Percentiles rank a stretch among this genome's conserved stretches.
Evolutionary conservation across 176 grass and related monocot genomes (phyloP).

Genomic region (Musa troglodytarum): DNA sequence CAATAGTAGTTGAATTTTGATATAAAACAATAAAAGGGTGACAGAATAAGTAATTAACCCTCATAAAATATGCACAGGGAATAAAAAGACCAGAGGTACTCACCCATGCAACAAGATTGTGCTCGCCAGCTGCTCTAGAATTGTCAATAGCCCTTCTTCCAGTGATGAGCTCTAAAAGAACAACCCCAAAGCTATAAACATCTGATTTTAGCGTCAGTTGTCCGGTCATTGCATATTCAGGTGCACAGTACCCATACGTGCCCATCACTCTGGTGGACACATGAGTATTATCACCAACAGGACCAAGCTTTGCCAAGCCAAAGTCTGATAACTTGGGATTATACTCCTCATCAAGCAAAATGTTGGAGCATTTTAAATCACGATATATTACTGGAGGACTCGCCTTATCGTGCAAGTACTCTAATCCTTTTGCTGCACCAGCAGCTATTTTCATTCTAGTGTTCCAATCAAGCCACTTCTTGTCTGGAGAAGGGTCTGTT

Average conservation of each 20-base stretch:
- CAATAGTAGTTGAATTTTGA: background rate
- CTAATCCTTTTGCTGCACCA: constrained; percentile 6
- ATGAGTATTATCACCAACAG: constrained; percentile 13
- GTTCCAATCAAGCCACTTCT: constrained; percentile 11
- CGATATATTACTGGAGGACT: constrained; percentile 12
- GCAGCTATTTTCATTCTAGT: constrained; percentile 15
- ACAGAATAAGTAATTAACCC: background rate
- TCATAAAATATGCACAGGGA: background rate
- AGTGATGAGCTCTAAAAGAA: constrained; percentile 10
- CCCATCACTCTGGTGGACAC: constrained; percentile 12
- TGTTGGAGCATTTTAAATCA: constrained; percentile 14
- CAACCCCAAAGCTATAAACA: constrained; percentile 11
- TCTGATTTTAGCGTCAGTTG: constrained; percentile 4
- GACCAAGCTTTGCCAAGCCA: constrained; percentile 11
- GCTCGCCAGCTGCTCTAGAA: constrained; percentile 3
- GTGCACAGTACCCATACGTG: constrained; percentile 11
- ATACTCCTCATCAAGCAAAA: constrained; percentile 8
- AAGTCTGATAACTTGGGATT: constrained; percentile 11
- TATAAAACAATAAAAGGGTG: background rate
- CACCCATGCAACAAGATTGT: constrained; percentile 11
- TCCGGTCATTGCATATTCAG: constrained; percentile 11
- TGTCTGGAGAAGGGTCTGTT: constrained; percentile 10
- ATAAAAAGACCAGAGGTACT: background rate
- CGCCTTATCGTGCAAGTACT: constrained; percentile 9
- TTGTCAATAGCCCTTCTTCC: constrained; percentile 12